Percentiles rank a stretch among this genome's conserved stretches.
Conservation (phyloP, 192 early-diverging fungal genomes). For the Linnemannia schmuckeri region DNA sequence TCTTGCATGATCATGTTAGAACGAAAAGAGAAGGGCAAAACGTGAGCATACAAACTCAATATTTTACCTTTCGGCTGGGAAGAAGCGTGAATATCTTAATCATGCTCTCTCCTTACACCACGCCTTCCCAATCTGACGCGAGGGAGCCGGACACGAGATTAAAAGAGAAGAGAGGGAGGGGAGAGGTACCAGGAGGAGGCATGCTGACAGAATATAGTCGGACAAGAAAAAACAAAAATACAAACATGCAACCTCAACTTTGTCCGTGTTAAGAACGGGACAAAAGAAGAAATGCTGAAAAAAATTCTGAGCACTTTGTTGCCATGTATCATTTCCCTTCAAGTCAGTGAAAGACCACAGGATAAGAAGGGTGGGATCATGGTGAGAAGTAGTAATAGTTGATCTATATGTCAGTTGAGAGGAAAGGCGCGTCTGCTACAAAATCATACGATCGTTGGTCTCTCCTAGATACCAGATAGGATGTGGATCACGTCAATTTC, state of each 20-base stretch:
- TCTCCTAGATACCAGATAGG: background rate
- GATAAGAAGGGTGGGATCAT: background rate
- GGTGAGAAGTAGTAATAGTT: background rate
- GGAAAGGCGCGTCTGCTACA: background rate
- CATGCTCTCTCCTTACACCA: background rate
- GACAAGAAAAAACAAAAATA: background rate
- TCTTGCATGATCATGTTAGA: background rate
- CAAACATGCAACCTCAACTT: background rate
- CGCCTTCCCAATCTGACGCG: background rate
- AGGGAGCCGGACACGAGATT: background rate
- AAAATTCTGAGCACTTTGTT: background rate
- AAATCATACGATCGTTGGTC: background rate
- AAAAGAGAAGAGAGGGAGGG: background rate
- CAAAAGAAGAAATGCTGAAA: background rate
- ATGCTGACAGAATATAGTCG: background rate
- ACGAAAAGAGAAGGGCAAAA: background rate
- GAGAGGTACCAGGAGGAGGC: background rate
- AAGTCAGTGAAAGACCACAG: background rate
- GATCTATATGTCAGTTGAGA: background rate
- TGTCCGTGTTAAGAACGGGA: background rate
- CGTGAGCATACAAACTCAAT: background rate
- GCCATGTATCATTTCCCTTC: background rate
- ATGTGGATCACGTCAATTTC: background rate
- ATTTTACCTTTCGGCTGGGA: slow-evolving; percentile 4
- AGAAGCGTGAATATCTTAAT: background rate